Evolutionary conservation across 2,329 filamentous ascomycete species (phyloP).

Genomic region (Thyridium curvatum): DNA sequence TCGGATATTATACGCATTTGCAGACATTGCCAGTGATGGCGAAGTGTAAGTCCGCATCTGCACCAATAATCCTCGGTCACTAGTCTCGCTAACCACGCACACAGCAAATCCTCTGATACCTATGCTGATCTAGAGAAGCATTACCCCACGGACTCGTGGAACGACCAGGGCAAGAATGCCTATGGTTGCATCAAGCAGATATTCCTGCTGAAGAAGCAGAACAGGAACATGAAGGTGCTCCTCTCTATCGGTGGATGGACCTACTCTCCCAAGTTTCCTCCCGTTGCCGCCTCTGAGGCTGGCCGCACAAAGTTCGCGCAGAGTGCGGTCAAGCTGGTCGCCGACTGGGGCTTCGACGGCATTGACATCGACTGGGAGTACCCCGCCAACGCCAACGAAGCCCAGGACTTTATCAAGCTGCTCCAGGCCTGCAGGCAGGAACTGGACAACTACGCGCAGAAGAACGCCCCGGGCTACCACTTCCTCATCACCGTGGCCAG

Average conservation of each 20-base stretch:
- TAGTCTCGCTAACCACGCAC: constrained; percentile 11
- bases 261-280: constrained; percentile 64
- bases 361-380: constrained; percentile 55
- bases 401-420: constrained; percentile 32
- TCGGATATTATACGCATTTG: constrained; percentile 62
- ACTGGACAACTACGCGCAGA: constrained; percentile 18
- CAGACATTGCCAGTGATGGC: constrained; percentile 37
- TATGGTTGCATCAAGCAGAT: constrained; percentile 77
- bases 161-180: constrained; percentile 54
- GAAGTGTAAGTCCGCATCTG: constrained; percentile 31
- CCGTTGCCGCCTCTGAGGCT: constrained; percentile 52
- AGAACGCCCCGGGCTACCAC: constrained; percentile 20
- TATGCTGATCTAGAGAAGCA: constrained; percentile 62
- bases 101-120: constrained; percentile 47
- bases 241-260: constrained; percentile 79
- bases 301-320: constrained; percentile 61
- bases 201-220: constrained; percentile 66
- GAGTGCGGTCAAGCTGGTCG: constrained; percentile 61
- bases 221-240: constrained; percentile 73
- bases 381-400: constrained; percentile 31
- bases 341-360: constrained; percentile 57
- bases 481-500: constrained; percentile 25
- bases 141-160: constrained; percentile 59
- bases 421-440: constrained; percentile 34
- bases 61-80: background rate